phyloP scores from a whole-genome alignment of 1,284 basidiomycete genomes.

The Cutaneotrichosporon sp. region DNA sequence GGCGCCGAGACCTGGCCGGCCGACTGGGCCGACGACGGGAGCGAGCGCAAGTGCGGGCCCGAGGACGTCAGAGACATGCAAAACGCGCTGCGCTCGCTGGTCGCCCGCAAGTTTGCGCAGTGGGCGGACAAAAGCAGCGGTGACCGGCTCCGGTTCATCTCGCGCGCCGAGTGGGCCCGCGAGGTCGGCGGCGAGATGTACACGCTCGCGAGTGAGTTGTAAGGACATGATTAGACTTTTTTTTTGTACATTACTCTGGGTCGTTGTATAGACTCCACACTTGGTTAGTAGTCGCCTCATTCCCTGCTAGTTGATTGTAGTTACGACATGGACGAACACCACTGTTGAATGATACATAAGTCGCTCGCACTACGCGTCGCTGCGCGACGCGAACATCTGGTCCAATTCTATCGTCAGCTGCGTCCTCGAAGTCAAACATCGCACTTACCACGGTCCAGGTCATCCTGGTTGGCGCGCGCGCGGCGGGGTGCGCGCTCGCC shows the following conservation, averaged over 20 bases:
- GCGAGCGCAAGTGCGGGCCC: not conserved
- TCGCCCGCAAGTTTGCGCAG: not conserved
- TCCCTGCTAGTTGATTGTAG: not conserved
- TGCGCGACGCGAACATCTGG: slow-evolving; percentile 22
- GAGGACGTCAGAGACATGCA: not conserved
- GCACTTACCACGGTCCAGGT: slow-evolving; percentile 46
- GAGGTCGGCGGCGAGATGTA: not conserved
- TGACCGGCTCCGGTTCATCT: not conserved
- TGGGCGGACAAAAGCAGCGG: not conserved
- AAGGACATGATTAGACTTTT: not conserved
- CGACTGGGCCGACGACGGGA: not conserved
- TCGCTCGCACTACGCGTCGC: not conserved
- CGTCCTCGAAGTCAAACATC: not conserved
- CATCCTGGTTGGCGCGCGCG: slow-evolving; percentile 31
- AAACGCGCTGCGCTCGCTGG: not conserved
- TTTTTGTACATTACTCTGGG: not conserved
- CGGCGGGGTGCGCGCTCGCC: slow-evolving; percentile 16
- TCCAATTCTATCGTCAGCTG: slow-evolving; percentile 28
- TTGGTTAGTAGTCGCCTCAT: not conserved
- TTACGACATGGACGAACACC: not conserved
- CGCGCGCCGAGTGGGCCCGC: not conserved
- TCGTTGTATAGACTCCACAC: not conserved
- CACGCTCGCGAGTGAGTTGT: not conserved
- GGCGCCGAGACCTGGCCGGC: not conserved
- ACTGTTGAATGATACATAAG: not conserved